These are phyloP conservation scores for Plasmopara muralis DNA, from an alignment of 352 stramenopile genomes.

Conservation along the genomic window DNA sequence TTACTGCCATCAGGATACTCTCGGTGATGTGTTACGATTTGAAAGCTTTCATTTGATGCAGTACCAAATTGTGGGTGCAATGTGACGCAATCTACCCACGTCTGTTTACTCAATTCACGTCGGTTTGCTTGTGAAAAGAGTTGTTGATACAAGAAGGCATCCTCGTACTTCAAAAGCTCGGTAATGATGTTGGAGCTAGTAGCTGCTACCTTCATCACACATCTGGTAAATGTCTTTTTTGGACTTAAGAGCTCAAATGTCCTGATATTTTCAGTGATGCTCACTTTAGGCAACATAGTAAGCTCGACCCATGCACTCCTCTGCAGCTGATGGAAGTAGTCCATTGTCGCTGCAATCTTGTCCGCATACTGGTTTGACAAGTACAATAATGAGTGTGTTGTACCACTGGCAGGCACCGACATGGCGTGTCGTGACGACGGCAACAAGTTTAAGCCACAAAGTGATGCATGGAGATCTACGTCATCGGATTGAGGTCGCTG, in stretches of 20 bases:
- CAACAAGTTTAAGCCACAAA: slow-evolving; percentile 25
- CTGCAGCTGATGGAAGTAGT: slow-evolving; percentile 58
- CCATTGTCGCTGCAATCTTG: slow-evolving; percentile 54
- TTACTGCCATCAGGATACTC: slow-evolving; percentile 57
- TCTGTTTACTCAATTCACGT: slow-evolving; percentile 44
- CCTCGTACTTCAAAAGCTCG: slow-evolving; percentile 42
- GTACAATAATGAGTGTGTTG: slow-evolving; percentile 21
- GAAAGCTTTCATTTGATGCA: slow-evolving; percentile 7
- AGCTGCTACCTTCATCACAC: slow-evolving; percentile 40
- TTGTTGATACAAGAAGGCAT: slow-evolving; percentile 43
- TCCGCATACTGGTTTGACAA: slow-evolving; percentile 43
- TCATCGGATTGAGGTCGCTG: slow-evolving; percentile 2
- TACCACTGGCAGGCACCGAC: slow-evolving; percentile 5
- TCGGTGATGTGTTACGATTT: slow-evolving; percentile 43
- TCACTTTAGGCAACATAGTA: slow-evolving; percentile 5
- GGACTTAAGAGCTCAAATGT: slow-evolving; percentile 37
- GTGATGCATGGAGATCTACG: slow-evolving; percentile 6
- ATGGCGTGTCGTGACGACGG: slow-evolving; percentile 12
- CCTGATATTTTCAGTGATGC: slow-evolving; percentile 22
- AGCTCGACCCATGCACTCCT: slow-evolving; percentile 40
- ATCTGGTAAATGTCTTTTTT: slow-evolving; percentile 42
- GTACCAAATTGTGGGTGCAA: slow-evolving; percentile 27
- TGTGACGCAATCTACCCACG: slow-evolving; percentile 42
- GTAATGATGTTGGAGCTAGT: slow-evolving; percentile 30
- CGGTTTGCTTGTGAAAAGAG: slow-evolving; percentile 35